These are phyloP conservation scores for Pachyrhizus erosus DNA, from an alignment of 306 rosid genomes.

Conservation along the genomic window DNA sequence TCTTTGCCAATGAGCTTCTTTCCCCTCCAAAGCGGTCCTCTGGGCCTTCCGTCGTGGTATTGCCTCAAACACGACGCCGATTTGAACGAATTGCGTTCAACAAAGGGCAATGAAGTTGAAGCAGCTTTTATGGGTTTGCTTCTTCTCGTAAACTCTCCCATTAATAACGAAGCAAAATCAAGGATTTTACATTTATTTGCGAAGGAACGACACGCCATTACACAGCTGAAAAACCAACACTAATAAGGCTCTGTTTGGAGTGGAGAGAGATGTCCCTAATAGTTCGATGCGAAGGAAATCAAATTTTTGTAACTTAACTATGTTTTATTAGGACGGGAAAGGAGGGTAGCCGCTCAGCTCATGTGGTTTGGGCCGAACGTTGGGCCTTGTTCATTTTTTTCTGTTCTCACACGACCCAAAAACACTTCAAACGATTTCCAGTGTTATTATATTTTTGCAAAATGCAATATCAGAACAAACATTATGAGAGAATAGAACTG, in stretches of 20 bases:
- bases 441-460: too few relatives aligned
- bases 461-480: too few relatives aligned
- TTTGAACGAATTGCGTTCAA: conserved; percentile 39
- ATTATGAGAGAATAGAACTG: too few relatives aligned
- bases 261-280: background rate
- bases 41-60: conserved; percentile 93
- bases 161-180: conserved; percentile 41
- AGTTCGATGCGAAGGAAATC: background rate
- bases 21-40: conserved; percentile 98
- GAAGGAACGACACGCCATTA: conserved; percentile 66
- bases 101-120: conserved; percentile 7
- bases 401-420: background rate
- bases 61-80: conserved; percentile 49
- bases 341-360: background rate
- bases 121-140: conserved; percentile 28
- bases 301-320: too few relatives aligned
- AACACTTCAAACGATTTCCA: too few relatives aligned
- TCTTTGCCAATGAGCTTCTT: conserved; percentile 90
- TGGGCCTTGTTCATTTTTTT: background rate
- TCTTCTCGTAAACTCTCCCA: conserved; percentile 34
- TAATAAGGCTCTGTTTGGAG: background rate
- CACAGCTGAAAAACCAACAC: background rate
- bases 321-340: background rate
- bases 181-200: conserved; percentile 45
- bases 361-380: background rate